Evolutionary conservation across 2,329 filamentous ascomycete genomes (phyloP).

Genomic region (Fusarium illudens): DNA sequence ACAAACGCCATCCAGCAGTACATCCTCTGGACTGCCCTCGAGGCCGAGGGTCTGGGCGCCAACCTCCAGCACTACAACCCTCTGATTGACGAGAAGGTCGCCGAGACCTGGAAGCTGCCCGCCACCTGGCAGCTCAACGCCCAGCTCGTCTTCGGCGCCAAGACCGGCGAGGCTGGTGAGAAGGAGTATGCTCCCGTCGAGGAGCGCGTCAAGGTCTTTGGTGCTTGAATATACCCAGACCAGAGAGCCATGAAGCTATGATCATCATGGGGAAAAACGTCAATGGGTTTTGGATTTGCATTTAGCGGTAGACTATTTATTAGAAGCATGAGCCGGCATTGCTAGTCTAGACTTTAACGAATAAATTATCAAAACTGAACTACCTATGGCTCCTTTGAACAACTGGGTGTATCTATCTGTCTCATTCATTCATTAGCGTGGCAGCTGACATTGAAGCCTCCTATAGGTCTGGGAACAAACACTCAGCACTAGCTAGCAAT

Average conservation of each 20-base stretch:
- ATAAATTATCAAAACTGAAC: neutral
- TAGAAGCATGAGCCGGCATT: conserved; percentile 3
- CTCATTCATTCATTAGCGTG: too few relatives aligned
- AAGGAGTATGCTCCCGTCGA: conserved; percentile 73
- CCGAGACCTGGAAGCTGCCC: conserved; percentile 74
- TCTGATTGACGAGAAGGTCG: conserved; percentile 77
- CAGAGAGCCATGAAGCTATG: conserved; percentile 4
- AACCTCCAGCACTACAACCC: conserved; percentile 97
- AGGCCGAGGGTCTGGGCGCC: conserved; percentile 83
- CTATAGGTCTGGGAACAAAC: too few relatives aligned
- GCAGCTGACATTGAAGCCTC: too few relatives aligned
- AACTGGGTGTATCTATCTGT: neutral
- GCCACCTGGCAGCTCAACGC: conserved; percentile 78
- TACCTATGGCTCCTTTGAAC: neutral
- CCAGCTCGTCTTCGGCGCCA: conserved; percentile 84
- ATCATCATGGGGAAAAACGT: conserved; percentile 8
- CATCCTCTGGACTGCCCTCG: conserved; percentile 81
- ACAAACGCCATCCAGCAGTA: conserved; percentile 82
- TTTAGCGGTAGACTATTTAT: conserved; percentile 23
- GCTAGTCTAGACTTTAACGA: conserved; percentile 3
- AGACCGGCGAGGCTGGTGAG: conserved; percentile 62
- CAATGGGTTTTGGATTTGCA: conserved; percentile 7
- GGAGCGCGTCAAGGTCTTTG: conserved; percentile 72
- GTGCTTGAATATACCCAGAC: conserved; percentile 51
- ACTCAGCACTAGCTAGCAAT: too few relatives aligned